Evolutionary conservation across 2,329 filamentous ascomycete genomes (phyloP), one percentile per base, ranked within the genome.

Genomic region (Claviceps maximensis): DNA sequence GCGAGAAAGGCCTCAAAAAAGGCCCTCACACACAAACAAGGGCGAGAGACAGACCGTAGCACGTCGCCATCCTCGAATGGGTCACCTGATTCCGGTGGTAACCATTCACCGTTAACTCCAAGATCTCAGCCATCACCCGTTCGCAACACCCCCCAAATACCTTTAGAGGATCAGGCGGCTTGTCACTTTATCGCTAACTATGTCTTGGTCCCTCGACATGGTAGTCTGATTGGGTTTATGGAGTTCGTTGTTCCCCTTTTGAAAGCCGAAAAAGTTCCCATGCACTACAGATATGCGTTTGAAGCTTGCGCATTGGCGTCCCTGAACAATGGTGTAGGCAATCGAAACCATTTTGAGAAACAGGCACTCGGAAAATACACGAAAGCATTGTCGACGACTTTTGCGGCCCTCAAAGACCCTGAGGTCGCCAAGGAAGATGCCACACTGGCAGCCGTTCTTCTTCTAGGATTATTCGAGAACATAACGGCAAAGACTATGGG

Each of bases 151-250:
- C 63, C 78, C 19, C 67, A 69, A 46, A 58, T 78, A 13, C 71
- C 78, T 2, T 59, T 78, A 1, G 76, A 80, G 21, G 71, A 79
- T 55, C 73, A 77, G 57, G 80, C 80, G 1, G 70, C 72, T 10
- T 81, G 78, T 58, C 77, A 79, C 60, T 84, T 84, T 59, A 64
- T 82, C 15, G 70, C 78, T 52, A 82, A 83, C 61, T 84, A 77
- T 60, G 73, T 83, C 50, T 67, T 82, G 13, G 59, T 78, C 10
- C 77, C 80, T 21, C 66, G 67, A 15, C 69, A 74, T 23, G 74
- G 73, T n/a, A 70, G 66, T 38, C 72, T 72, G 2, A 65, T 76
- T 21, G 80, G 80, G 0, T 81, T 77, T 59, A 71, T 82, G 64
- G 78, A 83, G 57, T 83, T 77, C 52, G 64, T 83, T 1, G 60